Base-by-base conservation (phyloP, 78 protist species). In the Pigoraptor vietnamica region DNA sequence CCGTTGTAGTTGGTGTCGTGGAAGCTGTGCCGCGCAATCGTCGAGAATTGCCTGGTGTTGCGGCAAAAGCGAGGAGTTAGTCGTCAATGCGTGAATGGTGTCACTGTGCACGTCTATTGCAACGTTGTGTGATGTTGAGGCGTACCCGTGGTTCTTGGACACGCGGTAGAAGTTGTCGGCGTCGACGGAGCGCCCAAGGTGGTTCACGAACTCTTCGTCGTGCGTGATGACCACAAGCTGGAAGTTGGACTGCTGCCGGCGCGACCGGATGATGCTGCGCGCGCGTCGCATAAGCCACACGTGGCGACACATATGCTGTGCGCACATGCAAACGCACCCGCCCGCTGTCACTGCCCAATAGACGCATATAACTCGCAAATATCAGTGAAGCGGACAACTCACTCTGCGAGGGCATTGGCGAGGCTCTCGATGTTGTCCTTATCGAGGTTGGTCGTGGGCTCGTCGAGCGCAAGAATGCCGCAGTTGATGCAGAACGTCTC, bases 381-480 rank as follows among this genome's bases (percentile, higher is more conserved):
- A 37, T 14, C 34, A 90, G 86, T 35, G 2, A 23, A 29, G 0
- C 0, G 1, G 24, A 0, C n/a, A 1, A n/a, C 90, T 6, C 24
- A 93, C 95, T 87, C 37, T 33, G 89, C 23, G 1, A 98, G 93
- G 9, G 97, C 91, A 10, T 87, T 37, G 0, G 99, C 99, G 34
- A 98, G 96, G 25, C 92, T 56, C 81, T 96, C 96, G 10, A 94
- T 96, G 92, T 99, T 98, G 36, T 94, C 95, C 2, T 89, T 23
- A 90, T 99, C 99, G 24, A 99, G 95, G 89, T 99, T 97, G 0
- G 99, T 97, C 25, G 99, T 98, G 24, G 99, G 99, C 95, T 99
- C 99, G 82, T 99, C 99, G 39, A 99, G 96, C 21, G 99, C 99
- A 2, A 99, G 94, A 25, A 99, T 92, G 40, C 99, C 99, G 93